A percentile compares a stretch with the other conserved stretches of the same genome.
Conservation (phyloP, 2,329 filamentous ascomycete species). For the Teratosphaeria nubilosa region DNA sequence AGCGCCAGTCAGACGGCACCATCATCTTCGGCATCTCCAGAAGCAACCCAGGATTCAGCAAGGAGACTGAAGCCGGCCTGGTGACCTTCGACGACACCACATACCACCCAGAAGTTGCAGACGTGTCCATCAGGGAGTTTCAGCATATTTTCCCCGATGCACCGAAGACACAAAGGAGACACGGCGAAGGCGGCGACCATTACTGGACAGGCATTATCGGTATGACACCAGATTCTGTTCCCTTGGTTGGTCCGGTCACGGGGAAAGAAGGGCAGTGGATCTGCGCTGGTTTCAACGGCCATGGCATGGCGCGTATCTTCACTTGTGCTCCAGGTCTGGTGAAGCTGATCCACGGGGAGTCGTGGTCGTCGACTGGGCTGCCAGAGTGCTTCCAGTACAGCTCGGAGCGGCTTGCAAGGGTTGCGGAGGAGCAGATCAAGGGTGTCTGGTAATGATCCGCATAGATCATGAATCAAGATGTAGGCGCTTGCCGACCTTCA, state of each 20-base stretch:
- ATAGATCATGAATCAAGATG: no score
- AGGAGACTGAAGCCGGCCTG: conserved; percentile 11
- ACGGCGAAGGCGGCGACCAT: conserved; percentile 37
- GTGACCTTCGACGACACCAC: conserved; percentile 31
- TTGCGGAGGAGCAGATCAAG: background rate
- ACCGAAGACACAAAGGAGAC: conserved; percentile 10
- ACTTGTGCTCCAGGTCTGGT: conserved; percentile 37
- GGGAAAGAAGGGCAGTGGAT: conserved; percentile 36
- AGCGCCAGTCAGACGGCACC: conserved; percentile 34
- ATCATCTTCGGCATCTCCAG: conserved; percentile 35
- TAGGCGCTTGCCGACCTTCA: no score
- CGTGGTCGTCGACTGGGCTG: conserved; percentile 12
- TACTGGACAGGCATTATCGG: conserved; percentile 40
- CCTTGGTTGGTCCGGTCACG: conserved; percentile 36
- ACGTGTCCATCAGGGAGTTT: conserved; percentile 30
- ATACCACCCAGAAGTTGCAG: conserved; percentile 32
- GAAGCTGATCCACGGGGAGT: conserved; percentile 29
- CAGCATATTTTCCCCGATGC: conserved; percentile 26
- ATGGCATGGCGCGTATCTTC: conserved; percentile 40
- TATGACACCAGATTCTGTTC: conserved; percentile 37
- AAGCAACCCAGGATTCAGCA: conserved; percentile 28
- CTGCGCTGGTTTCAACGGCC: conserved; percentile 42
- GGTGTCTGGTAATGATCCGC: no score
- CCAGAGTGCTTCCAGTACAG: conserved; percentile 16
- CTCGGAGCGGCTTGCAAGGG: background rate